These are phyloP conservation scores for Gracilariopsis chorda DNA, from an alignment of 23 red algal genomes.

Conservation along the genomic window DNA sequence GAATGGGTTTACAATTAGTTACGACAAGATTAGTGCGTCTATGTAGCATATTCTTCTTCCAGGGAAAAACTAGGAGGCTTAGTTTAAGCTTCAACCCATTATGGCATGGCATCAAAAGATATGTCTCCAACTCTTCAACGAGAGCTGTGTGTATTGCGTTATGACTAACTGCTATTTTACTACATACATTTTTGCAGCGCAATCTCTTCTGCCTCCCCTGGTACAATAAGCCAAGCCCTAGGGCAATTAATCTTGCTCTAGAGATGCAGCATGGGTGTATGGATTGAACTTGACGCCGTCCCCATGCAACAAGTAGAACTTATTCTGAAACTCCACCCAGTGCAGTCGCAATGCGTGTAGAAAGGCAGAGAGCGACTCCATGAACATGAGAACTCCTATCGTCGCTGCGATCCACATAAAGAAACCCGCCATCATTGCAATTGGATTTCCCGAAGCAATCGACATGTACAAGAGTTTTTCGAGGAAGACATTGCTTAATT, in stretches of 20 bases:
- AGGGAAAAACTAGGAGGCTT: too few relatives aligned
- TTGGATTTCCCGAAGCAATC: conserved; percentile 62
- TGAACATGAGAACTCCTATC: conserved; percentile 92
- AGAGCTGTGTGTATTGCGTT: too few relatives aligned
- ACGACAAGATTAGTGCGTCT: too few relatives aligned
- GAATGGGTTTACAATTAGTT: not conserved
- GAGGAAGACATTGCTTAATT: conserved; percentile 91
- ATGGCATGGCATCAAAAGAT: too few relatives aligned
- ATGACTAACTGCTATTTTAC: too few relatives aligned
- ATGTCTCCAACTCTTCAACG: too few relatives aligned
- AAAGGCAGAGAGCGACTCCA: conserved; percentile 98
- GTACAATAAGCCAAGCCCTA: too few relatives aligned
- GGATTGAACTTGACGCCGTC: conserved; percentile 91
- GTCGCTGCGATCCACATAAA: conserved; percentile 88
- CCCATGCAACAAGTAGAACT: conserved; percentile 92
- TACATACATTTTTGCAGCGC: too few relatives aligned
- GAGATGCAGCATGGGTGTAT: conserved; percentile 32
- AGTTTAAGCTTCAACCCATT: too few relatives aligned
- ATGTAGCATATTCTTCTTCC: too few relatives aligned
- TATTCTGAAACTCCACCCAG: conserved; percentile 98
- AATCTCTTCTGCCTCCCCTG: too few relatives aligned
- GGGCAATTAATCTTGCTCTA: conserved; percentile 31
- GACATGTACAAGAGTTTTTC: conserved; percentile 92
- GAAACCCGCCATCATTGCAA: conserved; percentile 84
- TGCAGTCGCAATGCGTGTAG: conserved; percentile 96